Percentiles rank a stretch among this genome's conserved stretches.
phyloP scores from a whole-genome alignment of 305 asterid species.

The Rubia balearica region DNA sequence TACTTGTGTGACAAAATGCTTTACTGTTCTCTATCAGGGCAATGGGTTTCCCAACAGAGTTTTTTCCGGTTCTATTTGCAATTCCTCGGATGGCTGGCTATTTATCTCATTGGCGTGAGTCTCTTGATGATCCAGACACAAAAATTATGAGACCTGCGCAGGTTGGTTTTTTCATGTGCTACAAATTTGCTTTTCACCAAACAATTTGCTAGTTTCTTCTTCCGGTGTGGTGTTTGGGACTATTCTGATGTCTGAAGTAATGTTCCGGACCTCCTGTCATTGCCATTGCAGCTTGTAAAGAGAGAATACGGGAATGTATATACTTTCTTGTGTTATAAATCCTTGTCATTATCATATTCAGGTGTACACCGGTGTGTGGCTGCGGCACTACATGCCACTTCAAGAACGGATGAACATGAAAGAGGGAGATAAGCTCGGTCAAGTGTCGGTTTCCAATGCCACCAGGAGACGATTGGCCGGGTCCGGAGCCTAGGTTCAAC shows the following conservation, averaged over 20 bases:
- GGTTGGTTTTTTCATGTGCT: constrained; percentile 28
- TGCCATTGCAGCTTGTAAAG: no score
- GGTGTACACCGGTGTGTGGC: constrained; percentile 96
- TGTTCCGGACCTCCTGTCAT: neutral
- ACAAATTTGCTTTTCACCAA: neutral
- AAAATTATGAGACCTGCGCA: constrained; percentile 99
- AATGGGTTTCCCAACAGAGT: constrained; percentile 96
- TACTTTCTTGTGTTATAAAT: neutral
- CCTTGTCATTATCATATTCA: constrained; percentile 23
- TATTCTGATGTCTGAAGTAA: no score
- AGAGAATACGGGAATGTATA: no score
- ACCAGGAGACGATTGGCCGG: constrained; percentile 90
- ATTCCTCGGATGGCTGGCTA: constrained; percentile 99
- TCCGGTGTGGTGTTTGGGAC: neutral
- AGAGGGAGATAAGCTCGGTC: constrained; percentile 67
- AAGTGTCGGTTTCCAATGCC: constrained; percentile 81
- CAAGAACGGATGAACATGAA: constrained; percentile 45
- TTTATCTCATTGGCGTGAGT: constrained; percentile 97
- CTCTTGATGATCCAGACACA: constrained; percentile 90
- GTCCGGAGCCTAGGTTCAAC: constrained; percentile 44
- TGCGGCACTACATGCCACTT: constrained; percentile 64
- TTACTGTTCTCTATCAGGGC: constrained; percentile 47
- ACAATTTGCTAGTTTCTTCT: neutral
- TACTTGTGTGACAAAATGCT: neutral
- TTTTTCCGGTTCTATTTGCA: constrained; percentile 94